These are phyloP conservation scores for Eimeria maxima DNA, from an alignment of 169 alveolate genomes.

Conservation along the genomic window DNA sequence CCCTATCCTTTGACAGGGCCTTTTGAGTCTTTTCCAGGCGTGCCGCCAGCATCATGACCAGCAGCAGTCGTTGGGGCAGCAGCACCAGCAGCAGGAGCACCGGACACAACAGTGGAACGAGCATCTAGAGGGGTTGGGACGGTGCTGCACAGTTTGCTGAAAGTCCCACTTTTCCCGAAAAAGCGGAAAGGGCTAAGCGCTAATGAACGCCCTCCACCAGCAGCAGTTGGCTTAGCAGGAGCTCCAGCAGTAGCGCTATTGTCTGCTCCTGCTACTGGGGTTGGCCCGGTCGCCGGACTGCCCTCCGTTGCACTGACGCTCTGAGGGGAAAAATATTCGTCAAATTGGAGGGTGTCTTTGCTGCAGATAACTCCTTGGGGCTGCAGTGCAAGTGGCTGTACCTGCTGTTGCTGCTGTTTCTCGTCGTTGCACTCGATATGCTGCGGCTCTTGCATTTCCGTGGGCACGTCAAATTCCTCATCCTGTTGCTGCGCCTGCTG, in stretches of 20 bases:
- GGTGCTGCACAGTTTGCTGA: constrained; percentile 24
- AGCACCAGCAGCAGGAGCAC: not conserved
- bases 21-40: not conserved
- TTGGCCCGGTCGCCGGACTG: not conserved
- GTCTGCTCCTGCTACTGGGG: not conserved
- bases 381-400: constrained; percentile 44
- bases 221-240: not conserved
- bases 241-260: not conserved
- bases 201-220: constrained; percentile 8
- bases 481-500: not conserved
- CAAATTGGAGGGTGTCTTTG: constrained; percentile 23
- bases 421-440: not conserved
- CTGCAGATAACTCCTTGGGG: constrained; percentile 20
- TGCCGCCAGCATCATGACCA: not conserved
- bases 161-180: constrained; percentile 6
- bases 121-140: not conserved
- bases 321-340: constrained; percentile 23
- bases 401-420: not conserved
- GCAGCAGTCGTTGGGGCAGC: not conserved
- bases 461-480: constrained; percentile 48
- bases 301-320: constrained; percentile 23
- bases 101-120: not conserved
- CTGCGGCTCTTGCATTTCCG: constrained; percentile 14
- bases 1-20: not conserved
- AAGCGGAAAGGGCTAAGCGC: constrained; percentile 29